These are phyloP conservation scores for Lachnellula arida DNA, from an alignment of 2,329 filamentous ascomycete genomes.

Conservation along the genomic window DNA sequence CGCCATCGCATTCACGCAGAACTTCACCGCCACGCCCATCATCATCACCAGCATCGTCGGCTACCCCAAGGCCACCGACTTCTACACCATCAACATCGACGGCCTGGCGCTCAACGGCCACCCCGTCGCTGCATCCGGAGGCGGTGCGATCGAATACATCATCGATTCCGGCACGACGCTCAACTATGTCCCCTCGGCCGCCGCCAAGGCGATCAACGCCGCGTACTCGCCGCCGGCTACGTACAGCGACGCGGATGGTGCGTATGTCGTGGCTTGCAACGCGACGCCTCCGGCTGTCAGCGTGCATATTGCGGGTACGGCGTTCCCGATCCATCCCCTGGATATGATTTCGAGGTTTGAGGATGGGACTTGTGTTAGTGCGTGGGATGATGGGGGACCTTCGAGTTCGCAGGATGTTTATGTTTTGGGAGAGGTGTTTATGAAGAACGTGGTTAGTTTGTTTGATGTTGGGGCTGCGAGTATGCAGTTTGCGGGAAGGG, in stretches of 20 bases:
- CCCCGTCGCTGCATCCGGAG: constrained; percentile 5
- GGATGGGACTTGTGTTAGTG: not conserved
- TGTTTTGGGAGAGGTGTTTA: constrained; percentile 42
- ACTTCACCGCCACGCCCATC: constrained; percentile 20
- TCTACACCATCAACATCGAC: constrained; percentile 22
- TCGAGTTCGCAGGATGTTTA: not conserved
- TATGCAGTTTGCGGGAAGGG: constrained; percentile 36
- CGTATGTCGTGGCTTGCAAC: constrained; percentile 39
- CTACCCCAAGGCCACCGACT: constrained; percentile 11
- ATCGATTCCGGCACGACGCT: constrained; percentile 41
- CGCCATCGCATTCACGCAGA: constrained; percentile 31
- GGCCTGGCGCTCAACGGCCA: not conserved
- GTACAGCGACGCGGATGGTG: constrained; percentile 28
- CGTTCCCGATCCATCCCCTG: constrained; percentile 29
- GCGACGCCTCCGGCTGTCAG: constrained; percentile 38
- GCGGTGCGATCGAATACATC: constrained; percentile 14
- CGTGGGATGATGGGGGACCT: not conserved
- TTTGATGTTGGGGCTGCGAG: constrained; percentile 44
- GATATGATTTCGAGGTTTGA: constrained; percentile 29
- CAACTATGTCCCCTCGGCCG: constrained; percentile 36
- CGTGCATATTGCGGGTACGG: constrained; percentile 36
- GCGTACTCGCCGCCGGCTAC: constrained; percentile 39
- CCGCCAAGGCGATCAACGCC: constrained; percentile 36
- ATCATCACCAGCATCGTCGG: constrained; percentile 2
- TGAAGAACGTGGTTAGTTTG: constrained; percentile 46